Percentiles rank a stretch among this genome's conserved stretches.
Evolutionary conservation across 305 asterid species (phyloP).

Genomic region (Fraxinus floribunda): DNA sequence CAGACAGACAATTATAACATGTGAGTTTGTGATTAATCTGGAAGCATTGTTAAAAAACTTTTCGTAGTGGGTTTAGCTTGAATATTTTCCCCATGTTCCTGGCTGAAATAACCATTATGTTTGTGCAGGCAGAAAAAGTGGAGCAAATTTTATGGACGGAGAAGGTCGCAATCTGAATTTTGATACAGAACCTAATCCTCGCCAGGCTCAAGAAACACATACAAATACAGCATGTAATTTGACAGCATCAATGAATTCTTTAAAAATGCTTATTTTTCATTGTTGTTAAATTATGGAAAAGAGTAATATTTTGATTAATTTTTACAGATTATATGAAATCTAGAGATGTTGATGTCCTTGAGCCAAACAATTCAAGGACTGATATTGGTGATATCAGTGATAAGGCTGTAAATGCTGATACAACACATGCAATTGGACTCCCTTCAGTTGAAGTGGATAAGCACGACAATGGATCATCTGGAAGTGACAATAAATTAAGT

Average conservation of each 20-base stretch:
- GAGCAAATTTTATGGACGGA: background rate
- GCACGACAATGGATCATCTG: slow-evolving; percentile 34
- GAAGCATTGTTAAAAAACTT: background rate
- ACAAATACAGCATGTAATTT: background rate
- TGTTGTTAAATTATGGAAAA: background rate
- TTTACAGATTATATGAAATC: slow-evolving; percentile 24
- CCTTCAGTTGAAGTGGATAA: slow-evolving; percentile 19
- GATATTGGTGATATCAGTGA: background rate
- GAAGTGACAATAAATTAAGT: slow-evolving; percentile 27
- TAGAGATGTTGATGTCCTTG: background rate
- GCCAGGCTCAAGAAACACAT: background rate
- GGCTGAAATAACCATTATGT: background rate
- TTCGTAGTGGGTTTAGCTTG: background rate
- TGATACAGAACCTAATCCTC: background rate
- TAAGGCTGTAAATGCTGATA: slow-evolving; percentile 2
- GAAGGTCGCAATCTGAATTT: background rate
- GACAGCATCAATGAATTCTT: background rate
- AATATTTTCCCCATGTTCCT: background rate
- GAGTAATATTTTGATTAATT: background rate
- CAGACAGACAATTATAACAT: background rate
- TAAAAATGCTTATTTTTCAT: background rate
- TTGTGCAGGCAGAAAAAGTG: background rate
- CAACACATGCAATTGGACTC: background rate
- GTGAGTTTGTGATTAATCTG: background rate
- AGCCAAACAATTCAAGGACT: background rate